Base-by-base conservation (phyloP, 208 protist genomes). In the Leishmania arabica region DNA sequence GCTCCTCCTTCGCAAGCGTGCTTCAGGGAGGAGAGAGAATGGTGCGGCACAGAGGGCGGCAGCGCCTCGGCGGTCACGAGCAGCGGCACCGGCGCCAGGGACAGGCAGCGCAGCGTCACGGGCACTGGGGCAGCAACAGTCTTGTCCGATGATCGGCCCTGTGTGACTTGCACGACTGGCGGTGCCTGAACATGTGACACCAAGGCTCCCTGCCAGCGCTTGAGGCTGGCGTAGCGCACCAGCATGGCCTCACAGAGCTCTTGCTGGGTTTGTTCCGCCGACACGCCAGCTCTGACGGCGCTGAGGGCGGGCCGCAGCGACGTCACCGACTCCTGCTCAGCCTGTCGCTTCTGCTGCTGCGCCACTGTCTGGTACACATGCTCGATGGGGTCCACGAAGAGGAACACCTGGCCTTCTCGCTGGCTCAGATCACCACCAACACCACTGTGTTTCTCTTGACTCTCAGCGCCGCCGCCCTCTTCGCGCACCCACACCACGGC, bases 371-470 rank as follows among this genome's bases (percentile, higher is more conserved):
- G 72, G 51, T 85, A 79, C 77, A 95, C 71, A 75, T 89, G 91
- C 70, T 83, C 76, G 71, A 95, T 86, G 17, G 90, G 89, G 82
- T 96, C 91, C 45, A 96, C 81, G 70, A 93, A 91, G 77, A 92
- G 88, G 75, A 95, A 96, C 2, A 92, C 77, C 73, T 96, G 91
- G 9, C 93, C 93, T 65, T 84, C 76, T 45, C 79, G 60, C 51
- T 75, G 47, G 58, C n/a, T 37, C 24, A 24, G 34, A 54, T 64
- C 76, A 17, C 27, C 42, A 49, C 11, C 37, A 72, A 19, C 68
- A 53, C 45, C n/a, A 31, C 24, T 17, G 15, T 51, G 40, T 45
- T 34, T 73, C 11, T 73, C 24, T 21, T 11, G 15, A 31, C n/a
- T 17, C 24, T 34, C 69, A 21, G 19, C 69, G 27, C 77, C 75